Evolutionary conservation across 805 yeast species (phyloP), one percentile per base, ranked within the genome.

Genomic region (Teunomyces stri): DNA sequence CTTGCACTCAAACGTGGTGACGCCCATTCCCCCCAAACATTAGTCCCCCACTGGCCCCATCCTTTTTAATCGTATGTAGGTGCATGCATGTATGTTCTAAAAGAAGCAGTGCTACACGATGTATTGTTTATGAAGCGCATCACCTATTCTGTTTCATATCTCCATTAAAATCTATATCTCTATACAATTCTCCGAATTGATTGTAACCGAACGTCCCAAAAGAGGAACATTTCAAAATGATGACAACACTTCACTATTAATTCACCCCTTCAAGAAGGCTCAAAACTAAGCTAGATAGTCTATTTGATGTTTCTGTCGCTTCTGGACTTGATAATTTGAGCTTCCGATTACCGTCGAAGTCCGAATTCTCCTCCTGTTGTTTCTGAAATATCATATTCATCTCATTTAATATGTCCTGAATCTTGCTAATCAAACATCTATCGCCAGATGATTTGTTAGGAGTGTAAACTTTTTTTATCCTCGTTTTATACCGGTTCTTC

Each of bases 381-480:
- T 51, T 46, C 25, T 53, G 43, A 21, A 58, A 60, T 13, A 60
- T 45, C 45, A 52, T 53, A 36, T 56, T 59, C 20, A 69, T 60
- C 33, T 64, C 64, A 31, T 62, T 64, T 18, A 70, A 58, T 12
- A 54, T 61, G 6, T 42, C 47, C 37, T 68, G 73, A 2, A 73
- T 56, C 20, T 46, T 42, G 16, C 53, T 49, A 7, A 70, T 60
- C 21, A 51, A 42, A 21, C 63, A 67, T 41, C 52, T 50, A 52
- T 72, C 64, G 1, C 74, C 75, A 7, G 59, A 51, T 37, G 60
- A 67, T 46, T 62, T 64, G 12, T 47, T 47, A 1, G 74, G 74
- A 1, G 73, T 59, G 49, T 55, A 71, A 5, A 73, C 57, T 55
- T 70, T 72, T 46, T 59, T 61, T 33, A 70, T 64, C 5, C 65